Percentiles rank a stretch among this genome's conserved stretches.
Evolutionary conservation across 169 alveolate genomes (phyloP).

Genomic region (Plasmodium gaboni): DNA sequence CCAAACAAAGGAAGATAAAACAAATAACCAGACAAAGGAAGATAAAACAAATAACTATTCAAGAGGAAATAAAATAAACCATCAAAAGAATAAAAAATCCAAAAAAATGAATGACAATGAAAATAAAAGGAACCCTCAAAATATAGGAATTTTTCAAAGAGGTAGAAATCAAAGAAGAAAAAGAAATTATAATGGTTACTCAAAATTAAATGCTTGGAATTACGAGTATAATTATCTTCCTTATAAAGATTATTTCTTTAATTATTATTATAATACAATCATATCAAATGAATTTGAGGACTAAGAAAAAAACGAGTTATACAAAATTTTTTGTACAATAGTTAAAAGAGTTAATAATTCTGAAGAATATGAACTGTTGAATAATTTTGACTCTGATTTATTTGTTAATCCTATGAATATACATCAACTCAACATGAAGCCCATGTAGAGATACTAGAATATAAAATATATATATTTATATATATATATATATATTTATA

Average conservation of each 20-base stretch:
- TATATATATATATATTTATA: no score
- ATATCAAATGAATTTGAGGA: neutral
- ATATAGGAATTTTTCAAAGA: neutral
- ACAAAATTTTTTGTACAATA: neutral
- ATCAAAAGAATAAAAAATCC: neutral
- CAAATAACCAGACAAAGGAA: no score
- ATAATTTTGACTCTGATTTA: neutral
- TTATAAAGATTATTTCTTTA: constrained; percentile 5
- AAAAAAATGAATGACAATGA: neutral
- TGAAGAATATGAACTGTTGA: neutral
- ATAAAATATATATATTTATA: no score
- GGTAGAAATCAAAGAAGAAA: neutral
- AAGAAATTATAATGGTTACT: neutral
- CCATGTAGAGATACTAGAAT: no score
- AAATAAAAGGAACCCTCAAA: neutral
- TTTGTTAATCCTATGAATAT: neutral
- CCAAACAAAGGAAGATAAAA: neutral
- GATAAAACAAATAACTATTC: neutral
- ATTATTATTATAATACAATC: neutral
- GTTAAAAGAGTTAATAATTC: neutral
- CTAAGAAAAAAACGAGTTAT: neutral
- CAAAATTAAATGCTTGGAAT: neutral
- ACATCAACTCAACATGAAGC: neutral
- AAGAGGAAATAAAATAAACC: neutral
- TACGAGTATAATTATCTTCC: neutral